Base-by-base conservation (phyloP, 2,329 filamentous ascomycete species). In the Lachnellula willkommii region DNA sequence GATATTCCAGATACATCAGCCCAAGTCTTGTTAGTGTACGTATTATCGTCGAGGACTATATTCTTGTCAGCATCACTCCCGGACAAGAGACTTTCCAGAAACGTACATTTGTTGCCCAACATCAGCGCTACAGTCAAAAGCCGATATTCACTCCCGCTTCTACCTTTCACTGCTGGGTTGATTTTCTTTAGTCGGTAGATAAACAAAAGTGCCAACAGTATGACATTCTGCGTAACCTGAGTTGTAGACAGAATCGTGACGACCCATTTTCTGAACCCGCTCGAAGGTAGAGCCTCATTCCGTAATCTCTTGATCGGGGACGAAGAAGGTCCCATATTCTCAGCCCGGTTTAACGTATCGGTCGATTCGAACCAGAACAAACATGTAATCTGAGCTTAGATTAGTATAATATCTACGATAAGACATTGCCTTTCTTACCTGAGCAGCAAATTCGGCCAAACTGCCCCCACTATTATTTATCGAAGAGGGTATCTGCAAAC, bases 11-110 rank as follows among this genome's bases (percentile, higher is more conserved):
- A 97, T 11, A 99, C 94, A 67, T 99, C 94, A 2, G 93, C 94
- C 94, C 94, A 99, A 0, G 94, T 99, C 77, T 97, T 96, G 77
- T 99, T 99, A 39, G 94, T 97, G 73, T 99, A 99, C 0, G 94
- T 97, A 71, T 97, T 99, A 72, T 99, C 94, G 69, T 99, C 94
- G 66, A 99, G 76, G 70, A 97, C 87, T 90, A 60, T 2, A 45
- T 47, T 36, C 56, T 42, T 57, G 61, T 73, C 65, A 67, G 61
- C 47, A 40, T 50, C 50, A 57, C 39, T 26, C 37, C 26, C 24
- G 24, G 24, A 8, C 14, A 9, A 8, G 35, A 32, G 17, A 36
- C 8, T 36, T 15, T 20, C 17, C 5, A 24, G 42, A 45, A 42
- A 76, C 83, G 68, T 72, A 89, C 87, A 99, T 76, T 99, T 99